Evolutionary conservation across 202 grass and related monocot species (phyloP), one percentile per base, ranked within the genome.

Genomic region (Setaria italica): DNA sequence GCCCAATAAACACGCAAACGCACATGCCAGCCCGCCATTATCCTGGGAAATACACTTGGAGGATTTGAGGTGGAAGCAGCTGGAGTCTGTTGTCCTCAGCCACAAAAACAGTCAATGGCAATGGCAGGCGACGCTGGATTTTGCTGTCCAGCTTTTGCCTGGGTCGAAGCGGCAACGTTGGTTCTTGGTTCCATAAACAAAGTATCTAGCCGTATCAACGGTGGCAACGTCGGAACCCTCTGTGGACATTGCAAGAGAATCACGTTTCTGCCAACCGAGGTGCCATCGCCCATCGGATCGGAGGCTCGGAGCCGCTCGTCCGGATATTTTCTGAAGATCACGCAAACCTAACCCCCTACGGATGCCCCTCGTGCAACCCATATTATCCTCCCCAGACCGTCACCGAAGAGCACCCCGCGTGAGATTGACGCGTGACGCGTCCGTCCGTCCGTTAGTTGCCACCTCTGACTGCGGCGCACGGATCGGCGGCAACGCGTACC

Each of bases 251-350:
- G 46, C 30, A 51, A 69, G 62, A 1, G 48, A 79, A 84, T 74
- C 74, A 74, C 49, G 76, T 75, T 85, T 79, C 81, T 80, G 53
- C 70, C 42, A 47, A 51, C 62, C n/a, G 50, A 80, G 77, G 87
- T 35, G 15, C 46, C 12, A 16, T 53, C 25, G 25, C 25, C 25
- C 25, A 25, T 25, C 25, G 25, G 25, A 25, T 25, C 21, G 15
- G 14, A 54, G 37, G 37, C 37, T 39, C 16, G 19, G 55, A 57
- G 55, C 67, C 59, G 62, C 29, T 12, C 32, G 47, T 20, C 11
- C 35, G 41, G 7, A 19, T 70, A 11, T 42, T 34, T 2, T 19
- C 3, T 39, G 2, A 37, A 41, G 54, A 70, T 77, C 16, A 70
- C 25, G 29, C 46, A 21, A 11, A 4, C 47, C 59, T 13, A 21